A percentile compares a stretch with the other conserved stretches of the same genome.
Conservation (phyloP, 805 yeast species). For the Nakazawaea anatomiae region DNA sequence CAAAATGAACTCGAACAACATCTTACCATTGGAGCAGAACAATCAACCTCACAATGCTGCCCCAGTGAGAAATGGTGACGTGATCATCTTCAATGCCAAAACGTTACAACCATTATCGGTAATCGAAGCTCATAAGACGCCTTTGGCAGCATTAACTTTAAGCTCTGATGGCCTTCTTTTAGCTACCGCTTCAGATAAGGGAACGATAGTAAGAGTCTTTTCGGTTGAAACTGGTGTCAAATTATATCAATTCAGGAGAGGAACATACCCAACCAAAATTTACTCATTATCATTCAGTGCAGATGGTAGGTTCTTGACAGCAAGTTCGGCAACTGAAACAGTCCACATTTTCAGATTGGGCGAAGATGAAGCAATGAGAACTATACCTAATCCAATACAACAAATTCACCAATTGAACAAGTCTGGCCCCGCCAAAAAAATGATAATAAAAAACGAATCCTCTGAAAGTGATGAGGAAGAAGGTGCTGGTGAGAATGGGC, state of each 20-base stretch:
- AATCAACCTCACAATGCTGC: conserved; percentile 6
- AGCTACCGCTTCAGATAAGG: conserved; percentile 90
- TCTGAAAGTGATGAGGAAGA: conserved; percentile 14
- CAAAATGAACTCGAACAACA: conserved; percentile 25
- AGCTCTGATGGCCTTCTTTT: conserved; percentile 74
- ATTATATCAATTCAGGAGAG: conserved; percentile 76
- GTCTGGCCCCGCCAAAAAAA: conserved; percentile 7
- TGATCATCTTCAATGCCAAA: conserved; percentile 74
- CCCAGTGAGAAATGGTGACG: conserved; percentile 53
- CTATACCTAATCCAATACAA: conserved; percentile 17
- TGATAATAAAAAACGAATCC: conserved; percentile 6
- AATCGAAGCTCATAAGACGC: conserved; percentile 84
- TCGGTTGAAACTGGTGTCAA: conserved; percentile 66
- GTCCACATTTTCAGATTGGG: conserved; percentile 85
- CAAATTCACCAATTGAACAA: conserved; percentile 14
- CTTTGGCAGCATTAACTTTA: conserved; percentile 64
- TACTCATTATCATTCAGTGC: conserved; percentile 76
- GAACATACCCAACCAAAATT: conserved; percentile 84
- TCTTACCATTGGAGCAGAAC: not conserved
- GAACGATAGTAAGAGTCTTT: conserved; percentile 85
- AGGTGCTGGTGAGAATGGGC: conserved; percentile 11
- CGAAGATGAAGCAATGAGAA: conserved; percentile 33
- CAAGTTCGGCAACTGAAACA: conserved; percentile 86
- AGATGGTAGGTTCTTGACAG: conserved; percentile 70
- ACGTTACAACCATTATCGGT: conserved; percentile 78